These are phyloP conservation scores for Aspergillus sparsus DNA, from an alignment of 495 filamentous ascomycete genomes.

Conservation along the genomic window DNA sequence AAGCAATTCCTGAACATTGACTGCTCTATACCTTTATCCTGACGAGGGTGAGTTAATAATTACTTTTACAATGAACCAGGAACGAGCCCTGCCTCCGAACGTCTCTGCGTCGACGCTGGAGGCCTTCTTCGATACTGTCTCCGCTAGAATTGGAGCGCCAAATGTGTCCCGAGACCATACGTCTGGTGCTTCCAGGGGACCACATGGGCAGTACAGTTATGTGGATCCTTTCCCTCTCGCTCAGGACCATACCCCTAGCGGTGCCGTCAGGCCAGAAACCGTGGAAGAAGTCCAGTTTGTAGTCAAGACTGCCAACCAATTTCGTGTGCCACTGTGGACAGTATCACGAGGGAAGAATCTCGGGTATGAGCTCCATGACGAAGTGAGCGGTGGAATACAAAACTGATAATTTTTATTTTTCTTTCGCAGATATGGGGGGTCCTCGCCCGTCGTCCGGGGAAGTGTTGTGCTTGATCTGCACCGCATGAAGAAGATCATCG, in stretches of 20 bases:
- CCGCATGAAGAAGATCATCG: not conserved
- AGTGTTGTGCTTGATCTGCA: constrained; percentile 1
- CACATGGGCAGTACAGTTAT: not conserved
- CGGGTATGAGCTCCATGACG: not conserved
- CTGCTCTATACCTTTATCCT: too few relatives aligned
- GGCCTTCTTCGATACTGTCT: not conserved
- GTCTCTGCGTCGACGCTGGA: not conserved
- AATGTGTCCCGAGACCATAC: not conserved
- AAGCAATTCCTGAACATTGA: too few relatives aligned
- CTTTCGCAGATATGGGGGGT: not conserved
- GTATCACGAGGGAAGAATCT: not conserved
- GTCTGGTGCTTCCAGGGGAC: not conserved
- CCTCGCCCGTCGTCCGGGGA: constrained; percentile 1
- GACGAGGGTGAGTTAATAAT: not conserved
- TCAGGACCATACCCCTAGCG: not conserved
- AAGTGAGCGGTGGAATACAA: not conserved
- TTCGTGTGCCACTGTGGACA: not conserved
- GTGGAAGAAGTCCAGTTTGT: not conserved
- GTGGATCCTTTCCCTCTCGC: not conserved
- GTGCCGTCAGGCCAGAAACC: not conserved
- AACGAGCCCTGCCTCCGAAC: not conserved
- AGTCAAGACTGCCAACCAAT: not conserved
- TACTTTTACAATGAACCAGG: not conserved
- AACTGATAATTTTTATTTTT: too few relatives aligned
- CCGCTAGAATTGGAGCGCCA: not conserved